phyloP scores from a whole-genome alignment of 202 grass and related monocot species.

The Schoenoplectus triqueter region DNA sequence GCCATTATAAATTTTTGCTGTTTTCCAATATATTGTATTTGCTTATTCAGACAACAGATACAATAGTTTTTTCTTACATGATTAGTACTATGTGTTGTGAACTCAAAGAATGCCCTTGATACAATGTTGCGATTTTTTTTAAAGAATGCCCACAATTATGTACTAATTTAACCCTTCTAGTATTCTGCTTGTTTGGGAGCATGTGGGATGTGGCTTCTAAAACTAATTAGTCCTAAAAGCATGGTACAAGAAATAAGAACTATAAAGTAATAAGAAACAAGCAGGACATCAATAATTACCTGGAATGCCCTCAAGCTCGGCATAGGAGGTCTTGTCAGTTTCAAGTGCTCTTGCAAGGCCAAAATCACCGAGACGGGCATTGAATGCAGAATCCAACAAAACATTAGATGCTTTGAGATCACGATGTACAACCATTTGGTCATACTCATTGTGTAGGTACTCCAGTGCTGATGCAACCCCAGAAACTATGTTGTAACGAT shows the following conservation, averaged over 20 bases:
- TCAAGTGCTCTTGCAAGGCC: slow-evolving; percentile 85
- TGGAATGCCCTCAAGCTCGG: slow-evolving; percentile 56
- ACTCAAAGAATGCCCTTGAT: neutral
- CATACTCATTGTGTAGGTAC: slow-evolving; percentile 94
- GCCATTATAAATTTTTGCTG: too few relatives aligned
- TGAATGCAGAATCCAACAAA: slow-evolving; percentile 75
- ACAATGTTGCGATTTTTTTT: too few relatives aligned
- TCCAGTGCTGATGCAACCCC: slow-evolving; percentile 68
- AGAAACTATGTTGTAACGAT: slow-evolving; percentile 59
- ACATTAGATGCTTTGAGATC: slow-evolving; percentile 93
- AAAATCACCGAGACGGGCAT: slow-evolving; percentile 88
- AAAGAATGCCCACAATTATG: too few relatives aligned
- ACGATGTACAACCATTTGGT: slow-evolving; percentile 84
- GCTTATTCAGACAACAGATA: neutral
- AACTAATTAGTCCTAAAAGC: neutral
- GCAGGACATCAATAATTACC: neutral
- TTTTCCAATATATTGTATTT: neutral
- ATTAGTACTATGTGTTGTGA: neutral
- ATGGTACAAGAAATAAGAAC: neutral
- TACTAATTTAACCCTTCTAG: neutral
- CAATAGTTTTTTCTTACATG: neutral
- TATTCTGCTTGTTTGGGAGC: neutral
- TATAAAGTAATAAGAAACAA: neutral
- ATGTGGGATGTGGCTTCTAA: neutral
- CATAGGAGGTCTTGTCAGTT: slow-evolving; percentile 79